Percentiles rank a stretch among this genome's conserved stretches.
phyloP scores from a whole-genome alignment of 148 eudicot species.

The Rhododendron vialii region DNA sequence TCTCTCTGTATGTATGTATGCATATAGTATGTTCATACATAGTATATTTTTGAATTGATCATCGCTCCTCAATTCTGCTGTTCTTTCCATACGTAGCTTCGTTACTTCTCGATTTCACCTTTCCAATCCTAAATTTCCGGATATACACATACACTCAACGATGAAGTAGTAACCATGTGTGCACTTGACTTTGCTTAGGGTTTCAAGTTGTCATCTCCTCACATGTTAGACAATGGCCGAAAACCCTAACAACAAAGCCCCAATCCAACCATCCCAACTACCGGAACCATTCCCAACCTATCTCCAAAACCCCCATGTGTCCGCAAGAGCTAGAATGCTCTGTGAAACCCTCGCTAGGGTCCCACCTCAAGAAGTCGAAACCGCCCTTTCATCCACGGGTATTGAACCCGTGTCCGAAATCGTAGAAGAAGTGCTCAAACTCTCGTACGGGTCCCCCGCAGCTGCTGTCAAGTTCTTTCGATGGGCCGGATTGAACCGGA shows the following conservation, averaged over 20 bases:
- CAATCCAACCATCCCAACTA: conserved; percentile 1
- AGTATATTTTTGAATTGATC: not conserved
- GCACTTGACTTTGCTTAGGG: conserved; percentile 8
- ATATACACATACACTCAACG: not conserved
- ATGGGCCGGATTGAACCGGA: conserved; percentile 52
- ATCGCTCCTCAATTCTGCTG: not conserved
- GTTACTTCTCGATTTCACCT: too few species aligned
- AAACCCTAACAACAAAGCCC: conserved; percentile 9
- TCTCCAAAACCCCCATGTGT: conserved; percentile 37
- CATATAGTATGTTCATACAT: not conserved
- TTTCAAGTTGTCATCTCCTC: conserved; percentile 1
- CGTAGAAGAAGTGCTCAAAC: conserved; percentile 66
- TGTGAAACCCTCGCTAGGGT: conserved; percentile 50
- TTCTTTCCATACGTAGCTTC: too few species aligned
- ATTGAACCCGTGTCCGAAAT: conserved; percentile 50
- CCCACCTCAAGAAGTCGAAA: conserved; percentile 33
- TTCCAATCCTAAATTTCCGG: not conserved
- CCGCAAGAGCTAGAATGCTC: conserved; percentile 44
- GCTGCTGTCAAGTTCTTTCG: conserved; percentile 63
- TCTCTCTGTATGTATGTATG: not conserved
- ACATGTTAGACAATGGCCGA: conserved; percentile 27
- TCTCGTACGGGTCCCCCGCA: conserved; percentile 52
- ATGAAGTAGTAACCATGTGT: not conserved
- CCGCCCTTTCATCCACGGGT: conserved; percentile 36
- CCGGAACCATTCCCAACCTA: conserved; percentile 32